Conservation (phyloP, 2,329 filamentous ascomycete species). For the Onygena corvina region DNA sequence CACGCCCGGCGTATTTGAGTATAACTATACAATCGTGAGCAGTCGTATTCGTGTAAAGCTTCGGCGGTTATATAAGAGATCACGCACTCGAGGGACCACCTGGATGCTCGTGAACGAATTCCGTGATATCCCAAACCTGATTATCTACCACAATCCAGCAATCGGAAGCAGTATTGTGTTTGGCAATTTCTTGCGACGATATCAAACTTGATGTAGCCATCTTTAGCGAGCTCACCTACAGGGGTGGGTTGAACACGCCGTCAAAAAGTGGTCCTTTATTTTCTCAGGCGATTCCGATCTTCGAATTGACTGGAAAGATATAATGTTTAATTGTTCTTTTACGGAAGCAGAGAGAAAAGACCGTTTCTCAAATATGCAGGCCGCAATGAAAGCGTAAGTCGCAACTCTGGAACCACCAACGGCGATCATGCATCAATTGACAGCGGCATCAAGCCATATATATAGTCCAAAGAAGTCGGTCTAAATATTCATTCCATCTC, state of each 20-base stretch:
- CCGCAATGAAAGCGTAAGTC: too few species aligned
- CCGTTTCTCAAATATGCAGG: too few species aligned
- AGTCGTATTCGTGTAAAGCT: not conserved
- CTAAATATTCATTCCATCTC: too few species aligned
- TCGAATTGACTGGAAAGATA: too few species aligned
- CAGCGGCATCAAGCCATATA: too few species aligned
- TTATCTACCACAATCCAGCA: constrained; percentile 59
- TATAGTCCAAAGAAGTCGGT: too few species aligned
- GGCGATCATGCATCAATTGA: too few species aligned
- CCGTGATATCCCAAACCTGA: constrained; percentile 55
- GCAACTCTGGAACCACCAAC: too few species aligned
- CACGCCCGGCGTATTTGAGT: constrained; percentile 35
- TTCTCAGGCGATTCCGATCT: too few species aligned
- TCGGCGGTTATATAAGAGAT: constrained; percentile 2
- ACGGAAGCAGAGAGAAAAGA: too few species aligned
- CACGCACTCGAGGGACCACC: constrained; percentile 40
- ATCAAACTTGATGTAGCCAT: constrained; percentile 4
- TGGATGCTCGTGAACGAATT: constrained; percentile 53
- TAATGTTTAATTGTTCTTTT: too few species aligned
- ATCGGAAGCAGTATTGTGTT: constrained; percentile 39
- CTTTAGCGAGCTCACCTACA: not conserved
- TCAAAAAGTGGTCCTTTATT: not conserved
- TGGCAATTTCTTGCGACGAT: constrained; percentile 8
- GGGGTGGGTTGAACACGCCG: not conserved
- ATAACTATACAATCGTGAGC: constrained; percentile 27